Evolutionary conservation across 305 asterid species (phyloP).

Genomic region (Fraxinus sp.): DNA sequence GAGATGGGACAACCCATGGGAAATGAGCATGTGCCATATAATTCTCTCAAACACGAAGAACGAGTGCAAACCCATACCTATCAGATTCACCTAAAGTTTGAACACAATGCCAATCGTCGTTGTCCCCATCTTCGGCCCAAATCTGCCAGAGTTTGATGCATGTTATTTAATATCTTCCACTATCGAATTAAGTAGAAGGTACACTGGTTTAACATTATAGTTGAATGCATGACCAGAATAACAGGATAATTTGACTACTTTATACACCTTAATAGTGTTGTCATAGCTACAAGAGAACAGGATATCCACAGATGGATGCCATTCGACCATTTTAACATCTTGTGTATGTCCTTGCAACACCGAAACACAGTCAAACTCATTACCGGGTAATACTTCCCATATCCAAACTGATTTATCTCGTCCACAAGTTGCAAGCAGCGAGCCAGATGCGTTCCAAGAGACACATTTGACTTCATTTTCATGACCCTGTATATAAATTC

Average conservation of each 20-base stretch:
- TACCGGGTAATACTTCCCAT: slow-evolving; percentile 77
- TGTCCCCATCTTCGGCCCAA: slow-evolving; percentile 70
- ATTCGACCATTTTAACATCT: slow-evolving; percentile 91
- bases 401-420: slow-evolving; percentile 95
- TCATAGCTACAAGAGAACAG: slow-evolving; percentile 90
- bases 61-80: slow-evolving; percentile 40
- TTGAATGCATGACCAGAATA: neutral
- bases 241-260: neutral
- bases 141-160: slow-evolving; percentile 42
- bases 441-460: slow-evolving; percentile 76
- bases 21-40: neutral
- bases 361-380: slow-evolving; percentile 76
- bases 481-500: slow-evolving; percentile 56
- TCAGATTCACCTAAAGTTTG: slow-evolving; percentile 70
- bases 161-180: neutral
- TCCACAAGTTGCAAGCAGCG: slow-evolving; percentile 88
- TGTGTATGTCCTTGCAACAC: slow-evolving; percentile 91
- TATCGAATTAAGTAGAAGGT: neutral
- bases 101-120: slow-evolving; percentile 80
- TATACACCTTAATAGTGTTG: slow-evolving; percentile 63
- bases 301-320: slow-evolving; percentile 73
- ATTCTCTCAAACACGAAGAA: neutral
- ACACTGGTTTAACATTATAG: neutral
- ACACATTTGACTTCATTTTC: slow-evolving; percentile 91
- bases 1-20: neutral